phyloP scores from a whole-genome alignment of 108 stramenopile genomes.

The Stephanodiscus triporus region DNA sequence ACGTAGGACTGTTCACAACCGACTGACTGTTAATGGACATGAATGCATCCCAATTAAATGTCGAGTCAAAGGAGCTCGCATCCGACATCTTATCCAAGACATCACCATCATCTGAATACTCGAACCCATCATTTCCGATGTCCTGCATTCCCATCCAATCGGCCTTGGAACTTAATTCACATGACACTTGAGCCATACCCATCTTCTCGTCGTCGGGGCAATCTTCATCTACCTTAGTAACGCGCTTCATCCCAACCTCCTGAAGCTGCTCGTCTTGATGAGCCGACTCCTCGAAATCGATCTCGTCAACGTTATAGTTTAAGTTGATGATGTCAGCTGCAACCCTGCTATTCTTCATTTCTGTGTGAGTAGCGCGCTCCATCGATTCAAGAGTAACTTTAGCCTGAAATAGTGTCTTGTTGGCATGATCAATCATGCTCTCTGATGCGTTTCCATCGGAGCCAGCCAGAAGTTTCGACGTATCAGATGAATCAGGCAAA shows the following conservation, averaged over 20 bases:
- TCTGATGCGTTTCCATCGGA: background rate
- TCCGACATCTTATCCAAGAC: background rate
- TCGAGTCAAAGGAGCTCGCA: slow-evolving; percentile 25
- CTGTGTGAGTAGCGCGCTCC: background rate
- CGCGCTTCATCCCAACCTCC: background rate
- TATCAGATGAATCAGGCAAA: background rate
- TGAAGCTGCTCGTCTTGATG: background rate
- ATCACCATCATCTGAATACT: background rate
- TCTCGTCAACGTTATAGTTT: background rate
- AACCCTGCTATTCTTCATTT: background rate
- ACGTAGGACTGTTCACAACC: background rate
- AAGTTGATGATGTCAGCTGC: background rate
- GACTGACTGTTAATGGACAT: background rate
- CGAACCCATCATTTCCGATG: background rate
- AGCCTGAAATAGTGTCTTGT: slow-evolving; percentile 15
- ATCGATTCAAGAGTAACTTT: background rate
- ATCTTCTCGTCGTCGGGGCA: background rate
- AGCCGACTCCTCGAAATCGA: background rate
- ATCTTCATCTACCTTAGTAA: background rate
- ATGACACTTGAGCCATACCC: background rate
- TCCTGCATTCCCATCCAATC: background rate
- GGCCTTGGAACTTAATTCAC: background rate
- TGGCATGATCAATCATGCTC: slow-evolving; percentile 25
- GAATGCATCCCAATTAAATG: slow-evolving; percentile 46
- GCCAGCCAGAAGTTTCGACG: background rate